Percentiles rank a stretch among this genome's conserved stretches.
Evolutionary conservation across 2,329 filamentous ascomycete species (phyloP).

Genomic region (Xylogone sp.): DNA sequence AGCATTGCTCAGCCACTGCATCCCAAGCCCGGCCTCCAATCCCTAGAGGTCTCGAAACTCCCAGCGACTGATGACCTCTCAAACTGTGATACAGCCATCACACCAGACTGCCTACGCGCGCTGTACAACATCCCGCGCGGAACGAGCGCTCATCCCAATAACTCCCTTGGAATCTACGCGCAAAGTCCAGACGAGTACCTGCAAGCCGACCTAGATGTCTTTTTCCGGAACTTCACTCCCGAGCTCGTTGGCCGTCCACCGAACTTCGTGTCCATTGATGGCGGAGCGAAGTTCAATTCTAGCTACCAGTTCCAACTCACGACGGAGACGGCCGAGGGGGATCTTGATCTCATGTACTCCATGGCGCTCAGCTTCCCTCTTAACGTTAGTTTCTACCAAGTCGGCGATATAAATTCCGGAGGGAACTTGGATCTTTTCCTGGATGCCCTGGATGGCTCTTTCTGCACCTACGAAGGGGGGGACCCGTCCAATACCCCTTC

Average conservation of each 20-base stretch:
- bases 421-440: constrained; percentile 42
- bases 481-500: constrained; percentile 24
- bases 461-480: constrained; percentile 38
- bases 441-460: constrained; percentile 44
- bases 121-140: constrained; percentile 31
- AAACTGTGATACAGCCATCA: constrained; percentile 26
- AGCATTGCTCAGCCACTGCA: neutral
- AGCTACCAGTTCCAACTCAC: constrained; percentile 37
- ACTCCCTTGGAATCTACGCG: constrained; percentile 46
- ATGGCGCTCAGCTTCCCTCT: constrained; percentile 51
- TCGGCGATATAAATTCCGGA: constrained; percentile 36
- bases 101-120: constrained; percentile 25
- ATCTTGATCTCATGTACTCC: constrained; percentile 52
- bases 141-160: constrained; percentile 16
- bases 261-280: constrained; percentile 41
- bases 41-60: neutral
- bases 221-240: constrained; percentile 41
- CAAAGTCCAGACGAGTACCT: constrained; percentile 51
- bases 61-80: neutral
- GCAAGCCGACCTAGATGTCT: constrained; percentile 43
- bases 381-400: constrained; percentile 40
- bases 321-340: constrained; percentile 29
- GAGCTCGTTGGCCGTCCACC: constrained; percentile 42
- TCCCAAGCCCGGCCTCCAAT: neutral
- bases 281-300: constrained; percentile 41